Evolutionary conservation across 306 rosid species (phyloP).

Genomic region (Clitoria ternatea): DNA sequence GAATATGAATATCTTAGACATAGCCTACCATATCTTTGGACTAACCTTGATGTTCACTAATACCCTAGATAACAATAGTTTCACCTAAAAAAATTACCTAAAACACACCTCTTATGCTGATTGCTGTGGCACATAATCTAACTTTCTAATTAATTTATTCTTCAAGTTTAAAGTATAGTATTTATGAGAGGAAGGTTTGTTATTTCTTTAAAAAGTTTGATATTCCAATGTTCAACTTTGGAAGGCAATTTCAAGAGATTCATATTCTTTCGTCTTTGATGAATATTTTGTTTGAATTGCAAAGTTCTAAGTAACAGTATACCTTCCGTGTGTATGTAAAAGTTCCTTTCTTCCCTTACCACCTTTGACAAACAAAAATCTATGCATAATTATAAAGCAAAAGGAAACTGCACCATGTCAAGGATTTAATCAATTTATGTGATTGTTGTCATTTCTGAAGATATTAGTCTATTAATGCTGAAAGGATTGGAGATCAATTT

Average conservation of each 20-base stretch:
- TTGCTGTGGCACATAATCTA: too few relatives aligned
- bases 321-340: slow-evolving; percentile 4
- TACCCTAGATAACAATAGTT: too few relatives aligned
- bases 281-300: slow-evolving; percentile 16
- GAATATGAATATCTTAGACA: too few relatives aligned
- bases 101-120: too few relatives aligned
- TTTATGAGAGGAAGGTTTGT: slow-evolving; percentile 15
- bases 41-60: too few relatives aligned
- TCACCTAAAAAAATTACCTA: too few relatives aligned
- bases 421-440: not conserved
- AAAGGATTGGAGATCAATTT: slow-evolving; percentile 31
- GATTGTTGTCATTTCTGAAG: slow-evolving; percentile 1
- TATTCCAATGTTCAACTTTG: slow-evolving; percentile 18
- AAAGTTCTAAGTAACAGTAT: slow-evolving; percentile 23
- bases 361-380: slow-evolving; percentile 8
- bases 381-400: not conserved
- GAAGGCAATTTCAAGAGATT: slow-evolving; percentile 11
- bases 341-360: slow-evolving; percentile 16
- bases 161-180: too few relatives aligned
- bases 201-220: not conserved
- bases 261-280: not conserved
- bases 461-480: not conserved
- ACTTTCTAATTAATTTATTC: too few relatives aligned
- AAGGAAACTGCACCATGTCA: not conserved
- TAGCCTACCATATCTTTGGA: too few relatives aligned